These are phyloP conservation scores for Wallacemonas sp. DNA, from an alignment of 208 protist species.

Conservation along the genomic window DNA sequence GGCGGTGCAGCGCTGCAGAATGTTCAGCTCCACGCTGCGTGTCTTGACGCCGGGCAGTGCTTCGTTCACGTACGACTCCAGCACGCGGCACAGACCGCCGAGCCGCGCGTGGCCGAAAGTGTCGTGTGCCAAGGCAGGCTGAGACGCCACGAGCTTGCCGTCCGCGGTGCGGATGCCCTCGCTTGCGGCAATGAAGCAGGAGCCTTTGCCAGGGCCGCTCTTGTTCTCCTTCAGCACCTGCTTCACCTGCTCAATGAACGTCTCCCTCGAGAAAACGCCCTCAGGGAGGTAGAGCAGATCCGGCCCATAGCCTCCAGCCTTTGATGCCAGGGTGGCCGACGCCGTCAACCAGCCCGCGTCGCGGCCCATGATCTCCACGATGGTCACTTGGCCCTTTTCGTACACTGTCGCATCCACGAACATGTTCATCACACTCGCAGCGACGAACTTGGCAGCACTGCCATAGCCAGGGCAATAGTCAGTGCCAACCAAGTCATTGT, in stretches of 20 bases:
- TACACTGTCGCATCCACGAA: slow-evolving; percentile 15
- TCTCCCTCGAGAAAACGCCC: background rate
- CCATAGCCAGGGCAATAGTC: slow-evolving; percentile 15
- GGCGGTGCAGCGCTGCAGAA: no score
- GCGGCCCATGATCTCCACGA: slow-evolving; percentile 18
- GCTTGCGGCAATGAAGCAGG: slow-evolving; percentile 8
- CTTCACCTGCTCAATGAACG: slow-evolving; percentile 11
- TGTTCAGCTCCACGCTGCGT: no score
- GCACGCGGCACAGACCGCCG: no score
- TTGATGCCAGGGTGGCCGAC: background rate
- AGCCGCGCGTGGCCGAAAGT: no score
- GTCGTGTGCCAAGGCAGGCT: no score
- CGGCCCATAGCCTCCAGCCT: background rate
- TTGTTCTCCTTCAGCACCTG: background rate
- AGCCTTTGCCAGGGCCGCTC: background rate
- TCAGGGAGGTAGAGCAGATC: slow-evolving; percentile 10
- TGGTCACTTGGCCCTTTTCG: slow-evolving; percentile 11
- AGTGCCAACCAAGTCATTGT: slow-evolving; percentile 57
- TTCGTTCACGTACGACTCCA: no score
- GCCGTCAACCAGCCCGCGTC: slow-evolving; percentile 16
- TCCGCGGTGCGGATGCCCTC: slow-evolving; percentile 3
- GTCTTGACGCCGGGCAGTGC: no score
- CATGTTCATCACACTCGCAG: slow-evolving; percentile 13
- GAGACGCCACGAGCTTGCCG: no score
- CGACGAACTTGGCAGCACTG: slow-evolving; percentile 16